Percentiles rank a stretch among this genome's conserved stretches.
phyloP scores from a whole-genome alignment of 176 grass and related monocot genomes.

The Triticum urartu region DNA sequence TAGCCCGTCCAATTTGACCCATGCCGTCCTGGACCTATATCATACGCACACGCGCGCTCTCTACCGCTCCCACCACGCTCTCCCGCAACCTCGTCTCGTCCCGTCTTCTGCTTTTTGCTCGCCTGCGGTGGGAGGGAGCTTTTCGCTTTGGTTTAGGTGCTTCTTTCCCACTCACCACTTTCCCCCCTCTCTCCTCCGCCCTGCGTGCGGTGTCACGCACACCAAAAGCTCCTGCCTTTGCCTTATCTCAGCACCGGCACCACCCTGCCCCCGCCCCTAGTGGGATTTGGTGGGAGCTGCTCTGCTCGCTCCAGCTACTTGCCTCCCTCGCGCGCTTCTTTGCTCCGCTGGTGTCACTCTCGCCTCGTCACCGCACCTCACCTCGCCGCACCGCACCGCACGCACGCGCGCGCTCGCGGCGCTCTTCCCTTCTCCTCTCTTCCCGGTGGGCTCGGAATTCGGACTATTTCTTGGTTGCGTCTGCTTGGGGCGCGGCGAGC shows the following conservation, averaged over 20 bases:
- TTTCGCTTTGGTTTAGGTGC: conserved; percentile 51
- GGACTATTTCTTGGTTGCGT: conserved; percentile 11
- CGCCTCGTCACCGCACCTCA: neutral
- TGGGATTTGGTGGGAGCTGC: conserved; percentile 55
- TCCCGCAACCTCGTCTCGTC: neutral
- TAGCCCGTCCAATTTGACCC: conserved; percentile 59
- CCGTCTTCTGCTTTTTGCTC: conserved; percentile 28
- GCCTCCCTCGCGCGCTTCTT: conserved; percentile 40
- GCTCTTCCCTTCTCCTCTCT: neutral
- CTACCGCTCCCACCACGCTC: neutral
- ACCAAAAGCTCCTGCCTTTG: conserved; percentile 66
- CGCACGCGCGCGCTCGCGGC: no score
- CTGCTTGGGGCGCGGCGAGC: neutral
- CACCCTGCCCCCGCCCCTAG: conserved; percentile 15
- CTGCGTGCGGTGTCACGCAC: conserved; percentile 64
- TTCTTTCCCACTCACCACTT: conserved; percentile 16
- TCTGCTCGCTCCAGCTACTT: neutral
- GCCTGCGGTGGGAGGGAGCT: conserved; percentile 28
- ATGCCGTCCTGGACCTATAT: conserved; percentile 42
- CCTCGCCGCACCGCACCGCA: neutral
- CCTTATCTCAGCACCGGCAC: conserved; percentile 35
- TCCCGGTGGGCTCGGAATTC: neutral
- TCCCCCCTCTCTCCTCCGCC: neutral
- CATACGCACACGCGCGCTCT: conserved; percentile 12
- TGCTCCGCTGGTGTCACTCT: neutral